Base-by-base conservation (phyloP, 2,329 filamentous ascomycete genomes). In the Helotiales sp. region DNA sequence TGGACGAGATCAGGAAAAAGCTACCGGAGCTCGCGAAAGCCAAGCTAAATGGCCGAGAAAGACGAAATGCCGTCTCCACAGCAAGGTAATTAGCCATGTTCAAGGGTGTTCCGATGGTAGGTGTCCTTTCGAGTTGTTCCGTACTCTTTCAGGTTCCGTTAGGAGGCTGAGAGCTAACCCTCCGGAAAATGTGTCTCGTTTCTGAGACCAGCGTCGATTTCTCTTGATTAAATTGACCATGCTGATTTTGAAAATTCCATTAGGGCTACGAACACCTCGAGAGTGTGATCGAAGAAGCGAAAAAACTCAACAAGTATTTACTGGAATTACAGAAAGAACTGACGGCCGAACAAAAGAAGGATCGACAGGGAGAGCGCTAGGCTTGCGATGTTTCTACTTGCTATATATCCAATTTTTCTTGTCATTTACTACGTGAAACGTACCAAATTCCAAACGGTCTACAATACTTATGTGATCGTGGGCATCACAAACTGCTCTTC, bases 41-140 rank as follows among this genome's bases (percentile, higher is more conserved):
- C 6, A 22, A 60, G 22, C 47, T 70, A 40, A 70, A 70, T 62
- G 68, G 68, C 20, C 34, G 68, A n/a, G 59, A 70, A 40, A 70
- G 68, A 24, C 64, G 65, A 26, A 68, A 70, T 63, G 55, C 63
- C 2, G 45, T 68, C 4, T 63, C 52, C 20, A 68, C 63, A 1
- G 59, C 60, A 34, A 34, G 59, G 6, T 63, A 68, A 24, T 26
- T 68, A 30, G 63, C 66, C 4, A 43, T 57, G 30, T 65, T 54
- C 45, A 45, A 59, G n/a, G 58, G 63, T 54, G 24, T 59, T 30
- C 28, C 20, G 5, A 63, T 64, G 50, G n/a, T 17, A 40, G 34
- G 34, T 40, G 34, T 15, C 10, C n/a, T n/a, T n/a, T n/a, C n/a
- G n/a, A n/a, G n/a, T n/a, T n/a, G n/a, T n/a, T n/a, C n/a, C n/a